Evolutionary conservation across 2,329 filamentous ascomycete genomes (phyloP).

Genomic region (Blastomyces parvus): DNA sequence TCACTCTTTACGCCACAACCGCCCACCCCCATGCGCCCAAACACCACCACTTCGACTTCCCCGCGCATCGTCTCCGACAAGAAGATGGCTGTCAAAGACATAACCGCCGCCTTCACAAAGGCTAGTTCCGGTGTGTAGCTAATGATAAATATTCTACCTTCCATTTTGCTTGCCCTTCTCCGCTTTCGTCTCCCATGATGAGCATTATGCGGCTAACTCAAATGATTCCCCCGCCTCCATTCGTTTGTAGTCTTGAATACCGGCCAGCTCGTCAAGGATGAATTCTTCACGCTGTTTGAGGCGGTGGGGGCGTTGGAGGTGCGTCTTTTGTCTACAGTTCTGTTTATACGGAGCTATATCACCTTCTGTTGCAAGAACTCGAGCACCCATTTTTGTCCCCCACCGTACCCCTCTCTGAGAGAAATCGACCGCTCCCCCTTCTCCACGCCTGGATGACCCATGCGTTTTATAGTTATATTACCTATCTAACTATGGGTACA

Average conservation of each 20-base stretch:
- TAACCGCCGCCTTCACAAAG: slow-evolving; percentile 46
- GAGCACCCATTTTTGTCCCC: too few relatives aligned
- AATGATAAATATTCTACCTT: slow-evolving; percentile 2
- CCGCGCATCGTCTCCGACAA: slow-evolving; percentile 24
- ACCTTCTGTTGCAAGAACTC: background rate
- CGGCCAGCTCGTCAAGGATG: slow-evolving; percentile 88
- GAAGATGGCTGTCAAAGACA: slow-evolving; percentile 38
- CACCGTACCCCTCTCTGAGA: background rate
- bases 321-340: slow-evolving; percentile 15
- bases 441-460: background rate
- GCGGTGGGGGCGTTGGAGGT: slow-evolving; percentile 67
- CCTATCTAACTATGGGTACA: background rate
- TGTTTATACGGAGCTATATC: background rate
- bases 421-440: too few relatives aligned
- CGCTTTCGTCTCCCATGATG: background rate
- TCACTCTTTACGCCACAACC: background rate
- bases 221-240: background rate
- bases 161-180: background rate
- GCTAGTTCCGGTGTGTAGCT: slow-evolving; percentile 42
- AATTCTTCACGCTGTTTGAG: slow-evolving; percentile 86
- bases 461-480: background rate
- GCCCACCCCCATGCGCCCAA: background rate
- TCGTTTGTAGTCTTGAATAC: slow-evolving; percentile 54
- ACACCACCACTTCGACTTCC: background rate
- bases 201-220: background rate